A percentile compares a stretch with the other conserved stretches of the same genome.
Conservation (phyloP, 208 protist species). For the Leishmania turanica region DNA sequence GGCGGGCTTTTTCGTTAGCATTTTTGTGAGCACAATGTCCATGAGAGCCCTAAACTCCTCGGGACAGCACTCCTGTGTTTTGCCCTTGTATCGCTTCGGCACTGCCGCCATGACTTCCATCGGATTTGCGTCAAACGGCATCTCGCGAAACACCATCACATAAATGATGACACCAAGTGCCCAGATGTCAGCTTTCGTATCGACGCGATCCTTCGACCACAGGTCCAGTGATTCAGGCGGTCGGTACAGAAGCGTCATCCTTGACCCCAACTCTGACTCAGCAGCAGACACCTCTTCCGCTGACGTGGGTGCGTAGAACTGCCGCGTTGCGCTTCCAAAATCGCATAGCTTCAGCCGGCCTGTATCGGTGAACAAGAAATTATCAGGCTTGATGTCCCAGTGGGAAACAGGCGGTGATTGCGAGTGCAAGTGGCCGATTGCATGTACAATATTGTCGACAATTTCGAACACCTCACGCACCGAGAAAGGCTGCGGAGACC, state of each 20-base stretch:
- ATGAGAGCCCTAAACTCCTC: slow-evolving; percentile 55
- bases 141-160: slow-evolving; percentile 87
- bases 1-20: slow-evolving; percentile 64
- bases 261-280: slow-evolving; percentile 76
- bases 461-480: slow-evolving; percentile 66
- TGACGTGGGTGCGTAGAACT: slow-evolving; percentile 68
- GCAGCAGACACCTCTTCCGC: slow-evolving; percentile 59
- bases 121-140: slow-evolving; percentile 90
- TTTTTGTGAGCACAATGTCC: slow-evolving; percentile 45
- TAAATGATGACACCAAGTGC: slow-evolving; percentile 95
- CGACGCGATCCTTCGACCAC: slow-evolving; percentile 81
- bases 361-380: slow-evolving; percentile 78
- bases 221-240: slow-evolving; percentile 96
- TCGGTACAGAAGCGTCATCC: slow-evolving; percentile 92
- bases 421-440: slow-evolving; percentile 65
- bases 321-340: slow-evolving; percentile 86
- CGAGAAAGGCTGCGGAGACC: slow-evolving; percentile 40
- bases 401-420: slow-evolving; percentile 91
- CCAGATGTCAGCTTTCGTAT: slow-evolving; percentile 95
- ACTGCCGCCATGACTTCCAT: slow-evolving; percentile 69
- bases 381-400: slow-evolving; percentile 94
- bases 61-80: slow-evolving; percentile 19
- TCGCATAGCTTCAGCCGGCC: slow-evolving; percentile 94
- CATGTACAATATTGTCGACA: slow-evolving; percentile 48
- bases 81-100: slow-evolving; percentile 47